phyloP scores from a whole-genome alignment of 1,284 basidiomycete species.

The Sphaerobolus stellatus region DNA sequence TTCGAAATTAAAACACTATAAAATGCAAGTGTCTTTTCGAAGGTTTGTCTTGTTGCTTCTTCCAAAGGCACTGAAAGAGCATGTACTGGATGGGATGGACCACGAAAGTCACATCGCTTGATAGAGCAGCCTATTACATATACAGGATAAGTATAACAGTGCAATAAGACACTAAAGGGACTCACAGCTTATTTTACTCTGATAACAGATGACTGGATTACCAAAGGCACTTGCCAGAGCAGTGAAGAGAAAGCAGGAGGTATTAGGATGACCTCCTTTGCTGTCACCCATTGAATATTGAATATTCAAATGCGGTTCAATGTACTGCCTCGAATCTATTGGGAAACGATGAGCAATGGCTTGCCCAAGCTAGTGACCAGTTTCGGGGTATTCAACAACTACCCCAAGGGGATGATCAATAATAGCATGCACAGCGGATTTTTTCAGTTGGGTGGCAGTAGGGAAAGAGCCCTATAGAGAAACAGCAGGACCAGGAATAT shows the following conservation, averaged over 20 bases:
- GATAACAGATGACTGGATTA: neutral
- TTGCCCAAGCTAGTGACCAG: neutral
- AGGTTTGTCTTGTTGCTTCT: no score
- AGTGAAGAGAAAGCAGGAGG: neutral
- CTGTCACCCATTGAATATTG: neutral
- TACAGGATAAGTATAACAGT: neutral
- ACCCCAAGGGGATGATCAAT: conserved; percentile 6
- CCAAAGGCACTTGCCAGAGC: neutral
- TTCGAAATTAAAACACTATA: conserved; percentile 20
- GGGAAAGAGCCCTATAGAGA: no score
- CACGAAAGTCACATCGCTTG: neutral
- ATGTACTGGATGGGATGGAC: neutral
- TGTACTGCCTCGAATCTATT: neutral
- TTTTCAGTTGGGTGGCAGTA: no score
- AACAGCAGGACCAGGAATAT: no score
- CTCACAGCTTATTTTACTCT: neutral
- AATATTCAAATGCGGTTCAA: neutral
- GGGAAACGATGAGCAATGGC: neutral
- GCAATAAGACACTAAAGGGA: neutral
- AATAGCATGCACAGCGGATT: neutral
- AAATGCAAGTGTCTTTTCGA: conserved; percentile 21
- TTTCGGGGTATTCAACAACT: conserved; percentile 9
- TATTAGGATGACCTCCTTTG: neutral
- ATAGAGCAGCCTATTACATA: neutral
- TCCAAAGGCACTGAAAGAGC: conserved; percentile 9